Conservation (phyloP, 2,329 filamentous ascomycete genomes). For the Ceratocystis cacaofunesta region DNA sequence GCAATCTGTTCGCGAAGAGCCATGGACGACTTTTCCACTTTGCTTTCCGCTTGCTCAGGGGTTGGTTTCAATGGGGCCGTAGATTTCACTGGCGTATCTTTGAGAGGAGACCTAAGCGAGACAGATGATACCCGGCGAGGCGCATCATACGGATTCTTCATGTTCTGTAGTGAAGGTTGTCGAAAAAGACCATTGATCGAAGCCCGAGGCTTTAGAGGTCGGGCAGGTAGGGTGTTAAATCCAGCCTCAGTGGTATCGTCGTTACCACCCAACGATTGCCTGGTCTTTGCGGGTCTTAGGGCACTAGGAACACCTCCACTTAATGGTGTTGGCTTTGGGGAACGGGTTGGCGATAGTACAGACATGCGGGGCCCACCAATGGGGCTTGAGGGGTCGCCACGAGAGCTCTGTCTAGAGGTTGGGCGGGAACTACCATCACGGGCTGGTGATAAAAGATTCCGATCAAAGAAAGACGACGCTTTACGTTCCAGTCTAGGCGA, state of each 20-base stretch:
- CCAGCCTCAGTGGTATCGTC: conserved; percentile 21
- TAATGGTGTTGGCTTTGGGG: conserved; percentile 31
- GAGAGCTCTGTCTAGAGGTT: conserved; percentile 11
- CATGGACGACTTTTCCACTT: conserved; percentile 52
- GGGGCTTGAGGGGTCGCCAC: conserved; percentile 28
- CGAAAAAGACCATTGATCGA: conserved; percentile 39
- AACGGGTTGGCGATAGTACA: conserved; percentile 26
- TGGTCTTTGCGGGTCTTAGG: conserved; percentile 26
- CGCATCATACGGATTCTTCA: conserved; percentile 23
- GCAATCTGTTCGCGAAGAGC: conserved; percentile 82
- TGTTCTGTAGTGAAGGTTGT: conserved; percentile 37
- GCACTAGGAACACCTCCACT: conserved; percentile 32
- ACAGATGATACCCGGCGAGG: conserved; percentile 17
- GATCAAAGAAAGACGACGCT: conserved; percentile 58
- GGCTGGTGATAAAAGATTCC: conserved; percentile 20
- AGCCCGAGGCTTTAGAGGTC: conserved; percentile 35
- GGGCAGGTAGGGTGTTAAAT: conserved; percentile 33
- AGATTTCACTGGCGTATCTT: conserved; percentile 1
- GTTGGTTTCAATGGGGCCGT: conserved; percentile 4
- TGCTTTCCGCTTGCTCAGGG: conserved; percentile 15
- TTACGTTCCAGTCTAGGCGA: conserved; percentile 57
- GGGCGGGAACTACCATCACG: conserved; percentile 24
- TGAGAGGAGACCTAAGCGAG: conserved; percentile 14
- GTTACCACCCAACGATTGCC: conserved; percentile 5
- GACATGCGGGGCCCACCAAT: conserved; percentile 37